A percentile compares a stretch with the other conserved stretches of the same genome.
These are phyloP conservation scores for Henckelia pumila DNA, from an alignment of 257 asterid genomes.

Conservation along the genomic window DNA sequence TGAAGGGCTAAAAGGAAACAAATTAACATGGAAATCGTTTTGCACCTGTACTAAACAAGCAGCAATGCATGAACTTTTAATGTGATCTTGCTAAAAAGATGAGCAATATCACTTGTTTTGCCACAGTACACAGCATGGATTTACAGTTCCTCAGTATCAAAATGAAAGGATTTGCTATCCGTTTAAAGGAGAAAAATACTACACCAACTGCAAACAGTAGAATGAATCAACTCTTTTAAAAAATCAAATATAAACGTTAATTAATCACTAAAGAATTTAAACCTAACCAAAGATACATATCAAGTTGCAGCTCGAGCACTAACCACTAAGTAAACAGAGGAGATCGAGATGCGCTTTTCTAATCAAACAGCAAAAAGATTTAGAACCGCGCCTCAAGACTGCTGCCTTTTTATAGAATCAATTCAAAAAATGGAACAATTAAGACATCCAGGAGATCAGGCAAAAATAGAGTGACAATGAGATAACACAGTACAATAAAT, in stretches of 20 bases:
- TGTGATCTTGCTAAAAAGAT: not conserved
- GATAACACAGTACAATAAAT: conserved; percentile 12
- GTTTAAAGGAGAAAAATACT: conserved; percentile 1
- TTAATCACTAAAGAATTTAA: not conserved
- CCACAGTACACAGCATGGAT: not conserved
- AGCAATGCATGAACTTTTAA: not conserved
- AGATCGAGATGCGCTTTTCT: conserved; percentile 5
- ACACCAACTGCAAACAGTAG: not conserved
- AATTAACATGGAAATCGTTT: not conserved
- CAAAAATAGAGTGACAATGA: not conserved
- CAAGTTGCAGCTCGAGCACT: conserved; percentile 16
- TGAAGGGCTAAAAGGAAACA: conserved; percentile 17
- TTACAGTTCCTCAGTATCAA: not conserved
- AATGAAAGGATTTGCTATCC: conserved; percentile 10
- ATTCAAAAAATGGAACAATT: not conserved
- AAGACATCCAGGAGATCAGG: conserved; percentile 1
- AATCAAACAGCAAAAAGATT: conserved; percentile 12
- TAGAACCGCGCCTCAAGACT: conserved; percentile 6
- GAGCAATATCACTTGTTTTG: not conserved
- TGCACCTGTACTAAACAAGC: conserved; percentile 5
- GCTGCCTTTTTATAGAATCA: not conserved
- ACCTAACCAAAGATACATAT: conserved; percentile 13
- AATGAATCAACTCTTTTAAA: not conserved
- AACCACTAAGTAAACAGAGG: conserved; percentile 20
- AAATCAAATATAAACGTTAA: conserved; percentile 4